A percentile compares a stretch with the other conserved stretches of the same genome.
Evolutionary conservation across 805 yeast species (phyloP).

Genomic region (Yamadazyma nakazawae): DNA sequence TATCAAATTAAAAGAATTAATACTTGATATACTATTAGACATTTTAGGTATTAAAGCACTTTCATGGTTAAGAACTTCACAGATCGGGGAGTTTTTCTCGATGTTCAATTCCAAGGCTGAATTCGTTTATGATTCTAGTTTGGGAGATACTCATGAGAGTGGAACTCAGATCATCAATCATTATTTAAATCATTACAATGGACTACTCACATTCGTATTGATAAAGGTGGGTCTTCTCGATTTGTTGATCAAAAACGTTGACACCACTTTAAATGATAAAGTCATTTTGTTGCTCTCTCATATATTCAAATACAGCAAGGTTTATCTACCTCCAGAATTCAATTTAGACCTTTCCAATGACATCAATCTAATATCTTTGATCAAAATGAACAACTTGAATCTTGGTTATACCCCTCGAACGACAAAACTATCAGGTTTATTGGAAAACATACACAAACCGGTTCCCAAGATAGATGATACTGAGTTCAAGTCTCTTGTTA

Average conservation of each 20-base stretch:
- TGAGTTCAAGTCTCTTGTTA: constrained; percentile 62
- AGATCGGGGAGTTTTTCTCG: constrained; percentile 20
- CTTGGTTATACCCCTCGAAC: background rate
- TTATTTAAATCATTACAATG: constrained; percentile 60
- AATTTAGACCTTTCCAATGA: constrained; percentile 10
- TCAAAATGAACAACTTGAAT: constrained; percentile 11
- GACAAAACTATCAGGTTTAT: background rate
- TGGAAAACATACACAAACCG: background rate
- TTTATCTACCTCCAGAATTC: constrained; percentile 13
- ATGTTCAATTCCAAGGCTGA: constrained; percentile 4
- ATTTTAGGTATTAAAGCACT: constrained; percentile 57
- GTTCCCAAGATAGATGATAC: constrained; percentile 48
- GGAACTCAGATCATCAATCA: constrained; percentile 6
- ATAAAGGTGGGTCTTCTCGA: constrained; percentile 49
- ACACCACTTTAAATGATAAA: constrained; percentile 19
- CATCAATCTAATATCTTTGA: constrained; percentile 11
- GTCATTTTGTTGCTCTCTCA: constrained; percentile 10
- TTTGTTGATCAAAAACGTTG: constrained; percentile 40
- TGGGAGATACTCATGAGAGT: background rate
- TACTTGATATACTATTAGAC: constrained; percentile 72
- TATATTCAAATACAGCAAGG: constrained; percentile 10
- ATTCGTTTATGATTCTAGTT: background rate
- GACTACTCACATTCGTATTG: constrained; percentile 56
- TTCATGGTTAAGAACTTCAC: constrained; percentile 43
- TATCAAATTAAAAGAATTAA: constrained; percentile 51